phyloP scores from a whole-genome alignment of 2,329 filamentous ascomycete genomes.

The Hymenoscyphus salicellus region DNA sequence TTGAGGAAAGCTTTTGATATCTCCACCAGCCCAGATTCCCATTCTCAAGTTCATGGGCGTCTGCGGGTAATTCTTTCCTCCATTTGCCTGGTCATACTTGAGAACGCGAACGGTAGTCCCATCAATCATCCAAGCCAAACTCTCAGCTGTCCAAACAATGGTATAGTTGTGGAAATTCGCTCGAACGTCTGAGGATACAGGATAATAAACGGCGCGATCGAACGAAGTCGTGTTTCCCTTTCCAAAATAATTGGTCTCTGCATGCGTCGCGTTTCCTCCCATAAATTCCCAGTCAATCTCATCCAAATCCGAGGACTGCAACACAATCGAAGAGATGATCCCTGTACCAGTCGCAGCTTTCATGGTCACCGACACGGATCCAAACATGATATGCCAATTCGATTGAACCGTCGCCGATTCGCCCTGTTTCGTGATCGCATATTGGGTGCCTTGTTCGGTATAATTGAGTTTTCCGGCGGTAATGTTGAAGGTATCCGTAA shows the following conservation, averaged over 20 bases:
- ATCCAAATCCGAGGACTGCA: constrained; percentile 79
- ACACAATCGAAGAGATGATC: constrained; percentile 78
- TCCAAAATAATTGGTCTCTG: constrained; percentile 73
- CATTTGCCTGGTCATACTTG: constrained; percentile 58
- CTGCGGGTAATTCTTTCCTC: constrained; percentile 66
- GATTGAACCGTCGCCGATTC: constrained; percentile 77
- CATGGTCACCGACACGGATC: constrained; percentile 72
- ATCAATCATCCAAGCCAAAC: constrained; percentile 69
- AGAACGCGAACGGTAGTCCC: constrained; percentile 62
- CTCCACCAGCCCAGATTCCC: constrained; percentile 64
- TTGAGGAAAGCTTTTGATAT: constrained; percentile 48
- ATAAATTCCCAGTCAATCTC: constrained; percentile 87
- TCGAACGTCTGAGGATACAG: constrained; percentile 53
- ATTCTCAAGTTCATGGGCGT: constrained; percentile 70
- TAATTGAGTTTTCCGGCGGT: constrained; percentile 65
- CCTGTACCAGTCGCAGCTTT: constrained; percentile 72
- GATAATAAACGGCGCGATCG: constrained; percentile 64
- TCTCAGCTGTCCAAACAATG: constrained; percentile 66
- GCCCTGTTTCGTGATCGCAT: constrained; percentile 66
- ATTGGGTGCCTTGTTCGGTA: constrained; percentile 62
- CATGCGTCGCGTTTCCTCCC: constrained; percentile 60
- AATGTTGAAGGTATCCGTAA: constrained; percentile 61
- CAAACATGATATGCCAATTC: constrained; percentile 84
- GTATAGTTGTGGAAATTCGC: constrained; percentile 67
- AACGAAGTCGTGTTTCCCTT: constrained; percentile 71